Base-by-base conservation (phyloP, 2,329 filamentous ascomycete genomes). In the Aspergillus puulaauensis region DNA sequence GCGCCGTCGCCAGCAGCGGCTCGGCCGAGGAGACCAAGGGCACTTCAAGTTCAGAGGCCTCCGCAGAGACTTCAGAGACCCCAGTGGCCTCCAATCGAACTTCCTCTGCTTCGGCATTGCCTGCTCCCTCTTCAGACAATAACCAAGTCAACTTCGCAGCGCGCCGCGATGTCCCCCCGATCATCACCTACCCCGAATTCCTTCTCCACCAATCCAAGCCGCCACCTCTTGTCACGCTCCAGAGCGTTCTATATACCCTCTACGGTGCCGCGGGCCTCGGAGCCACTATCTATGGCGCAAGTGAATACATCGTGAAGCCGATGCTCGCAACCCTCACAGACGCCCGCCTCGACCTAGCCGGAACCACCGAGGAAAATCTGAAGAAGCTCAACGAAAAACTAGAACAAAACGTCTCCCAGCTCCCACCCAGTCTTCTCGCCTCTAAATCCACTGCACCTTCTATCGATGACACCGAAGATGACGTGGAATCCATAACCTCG, bases 101-200 rank as follows among this genome's bases (percentile, higher is more conserved):
- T 19, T 47, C 56, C 9, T 31, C 60, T n/a, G 27, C 48, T 35
- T 39, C 61, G 5, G 61, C 52, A 41, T 33, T 43, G 33, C 45
- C 44, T 35, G 39, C 23, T 27, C 59, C 23, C 50, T 57, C 33
- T 17, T 21, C 56, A 33, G 8, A 14, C 17, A 46, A 58, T 57
- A 53, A 56, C 61, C 54, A 54, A 51, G 43, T 51, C 54, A 56
- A 62, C 49, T 52, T 61, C 35, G 33, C 64, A 12, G 50, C 66
- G 8, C 60, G 70, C 54, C 75, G 75, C 66, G 80, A 82, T 39
- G 71, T 82, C 23, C 81, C 85, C 17, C 85, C 85, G 4, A 86
- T 88, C 57, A 85, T 88, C 61, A 87, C 86, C 46, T 88, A 88
- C 66, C 85, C 85, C 4, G 85, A 88, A 69, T 88, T 87, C 65